A percentile compares a stretch with the other conserved stretches of the same genome.
phyloP scores from a whole-genome alignment of 768 basidiomycete species.

The Trametes sanguinea region DNA sequence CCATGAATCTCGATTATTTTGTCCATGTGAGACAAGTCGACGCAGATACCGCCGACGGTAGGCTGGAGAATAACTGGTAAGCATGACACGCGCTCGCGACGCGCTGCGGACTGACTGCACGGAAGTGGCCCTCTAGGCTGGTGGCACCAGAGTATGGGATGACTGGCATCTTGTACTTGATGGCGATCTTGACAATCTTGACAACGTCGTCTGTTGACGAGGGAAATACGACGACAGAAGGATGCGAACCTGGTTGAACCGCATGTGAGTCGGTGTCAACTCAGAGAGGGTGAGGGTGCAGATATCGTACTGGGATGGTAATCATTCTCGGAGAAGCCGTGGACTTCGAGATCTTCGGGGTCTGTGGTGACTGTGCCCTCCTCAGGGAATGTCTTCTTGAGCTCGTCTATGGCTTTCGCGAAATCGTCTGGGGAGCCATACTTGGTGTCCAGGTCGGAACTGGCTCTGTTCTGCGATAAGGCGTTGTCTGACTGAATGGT shows the following conservation, averaged over 20 bases:
- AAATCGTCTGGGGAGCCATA: constrained; percentile 61
- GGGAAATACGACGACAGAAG: constrained; percentile 67
- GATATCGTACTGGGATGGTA: constrained; percentile 48
- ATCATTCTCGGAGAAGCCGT: constrained; percentile 57
- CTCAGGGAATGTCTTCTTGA: constrained; percentile 42
- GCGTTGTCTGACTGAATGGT: neutral
- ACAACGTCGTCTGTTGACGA: constrained; percentile 79
- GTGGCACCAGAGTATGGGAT: constrained; percentile 83
- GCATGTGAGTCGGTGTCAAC: no score
- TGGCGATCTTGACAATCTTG: constrained; percentile 72
- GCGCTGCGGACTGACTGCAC: constrained; percentile 44
- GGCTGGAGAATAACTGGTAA: constrained; percentile 8
- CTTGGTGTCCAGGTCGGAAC: constrained; percentile 19
- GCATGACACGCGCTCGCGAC: neutral
- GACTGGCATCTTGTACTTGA: constrained; percentile 74
- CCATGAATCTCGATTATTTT: constrained; percentile 74
- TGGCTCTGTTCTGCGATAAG: neutral
- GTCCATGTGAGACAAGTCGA: constrained; percentile 82
- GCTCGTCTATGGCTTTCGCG: constrained; percentile 50
- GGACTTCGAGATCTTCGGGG: constrained; percentile 49
- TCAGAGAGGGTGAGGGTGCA: no score
- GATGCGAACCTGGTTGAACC: constrained; percentile 39
- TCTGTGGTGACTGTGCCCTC: constrained; percentile 50
- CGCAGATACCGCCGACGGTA: constrained; percentile 64
- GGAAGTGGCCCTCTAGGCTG: constrained; percentile 75